phyloP scores from a whole-genome alignment of 257 asterid genomes.

The Solanum ossicruentum region DNA sequence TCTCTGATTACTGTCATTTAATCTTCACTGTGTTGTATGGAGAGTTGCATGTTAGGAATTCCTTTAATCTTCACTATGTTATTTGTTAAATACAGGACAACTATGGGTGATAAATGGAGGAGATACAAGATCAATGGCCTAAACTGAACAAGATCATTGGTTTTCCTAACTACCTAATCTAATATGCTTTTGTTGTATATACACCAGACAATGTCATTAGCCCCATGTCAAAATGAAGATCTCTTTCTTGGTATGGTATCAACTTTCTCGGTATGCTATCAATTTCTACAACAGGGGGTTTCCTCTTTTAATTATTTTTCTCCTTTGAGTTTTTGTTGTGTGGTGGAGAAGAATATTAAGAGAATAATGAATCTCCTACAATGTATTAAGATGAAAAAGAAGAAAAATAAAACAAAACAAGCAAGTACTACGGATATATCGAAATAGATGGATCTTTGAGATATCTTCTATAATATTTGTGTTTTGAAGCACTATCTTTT shows the following conservation, averaged over 20 bases:
- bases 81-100: background rate
- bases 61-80: too few relatives aligned
- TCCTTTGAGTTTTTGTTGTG: background rate
- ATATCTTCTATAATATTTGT: background rate
- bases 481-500: background rate
- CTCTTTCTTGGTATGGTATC: background rate
- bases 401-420: background rate
- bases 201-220: background rate
- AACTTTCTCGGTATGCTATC: too few relatives aligned
- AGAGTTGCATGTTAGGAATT: too few relatives aligned
- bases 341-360: background rate
- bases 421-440: background rate
- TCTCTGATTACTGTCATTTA: too few relatives aligned
- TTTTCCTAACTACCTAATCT: background rate
- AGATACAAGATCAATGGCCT: background rate
- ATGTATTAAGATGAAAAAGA: background rate
- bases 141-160: background rate
- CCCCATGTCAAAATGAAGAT: background rate
- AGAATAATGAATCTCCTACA: background rate
- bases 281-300: background rate
- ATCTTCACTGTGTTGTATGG: too few relatives aligned
- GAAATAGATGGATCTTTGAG: background rate
- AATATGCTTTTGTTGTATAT: background rate
- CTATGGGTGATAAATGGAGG: constrained; percentile 7
- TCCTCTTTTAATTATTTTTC: background rate